Percentiles rank a stretch among this genome's conserved stretches.
phyloP scores from a whole-genome alignment of 1,139 yeast genomes.

The Pichia inconspicua region DNA sequence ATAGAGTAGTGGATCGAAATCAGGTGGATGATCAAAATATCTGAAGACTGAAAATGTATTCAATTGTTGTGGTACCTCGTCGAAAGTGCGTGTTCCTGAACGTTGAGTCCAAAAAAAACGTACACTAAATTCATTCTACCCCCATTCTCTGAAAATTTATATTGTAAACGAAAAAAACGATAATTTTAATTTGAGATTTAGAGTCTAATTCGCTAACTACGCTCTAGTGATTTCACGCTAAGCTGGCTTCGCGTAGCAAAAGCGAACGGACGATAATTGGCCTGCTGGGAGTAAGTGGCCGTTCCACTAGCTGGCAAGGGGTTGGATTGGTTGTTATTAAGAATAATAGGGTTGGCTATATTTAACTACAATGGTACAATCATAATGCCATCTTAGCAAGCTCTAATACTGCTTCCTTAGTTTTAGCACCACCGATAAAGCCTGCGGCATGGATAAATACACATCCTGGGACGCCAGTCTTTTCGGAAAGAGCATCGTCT shows the following conservation, averaged over 20 bases:
- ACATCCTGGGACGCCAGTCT: slow-evolving; percentile 75
- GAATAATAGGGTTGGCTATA: neutral
- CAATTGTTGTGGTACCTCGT: neutral
- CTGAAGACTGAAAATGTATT: too few species aligned
- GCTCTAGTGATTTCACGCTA: too few species aligned
- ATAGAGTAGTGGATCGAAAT: too few species aligned
- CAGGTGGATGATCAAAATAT: too few species aligned
- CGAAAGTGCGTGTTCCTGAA: neutral
- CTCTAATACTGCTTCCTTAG: slow-evolving; percentile 67
- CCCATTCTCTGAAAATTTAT: neutral
- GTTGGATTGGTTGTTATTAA: too few species aligned
- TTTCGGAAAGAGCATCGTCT: slow-evolving; percentile 68
- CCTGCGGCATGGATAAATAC: slow-evolving; percentile 95
- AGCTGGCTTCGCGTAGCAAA: too few species aligned
- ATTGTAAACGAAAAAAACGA: neutral
- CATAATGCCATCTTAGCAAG: slow-evolving; percentile 3
- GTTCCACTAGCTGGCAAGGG: too few species aligned
- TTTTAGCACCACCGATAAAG: slow-evolving; percentile 88
- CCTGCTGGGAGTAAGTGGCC: too few species aligned
- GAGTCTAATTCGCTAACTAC: too few species aligned
- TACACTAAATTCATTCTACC: neutral
- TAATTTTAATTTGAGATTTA: too few species aligned
- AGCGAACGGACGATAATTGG: too few species aligned
- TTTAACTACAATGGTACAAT: too few species aligned
- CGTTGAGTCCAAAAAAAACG: neutral